Evolutionary conservation across 1,284 basidiomycete species (phyloP), one percentile per base, ranked within the genome.

Genomic region (Grifola frondosa): DNA sequence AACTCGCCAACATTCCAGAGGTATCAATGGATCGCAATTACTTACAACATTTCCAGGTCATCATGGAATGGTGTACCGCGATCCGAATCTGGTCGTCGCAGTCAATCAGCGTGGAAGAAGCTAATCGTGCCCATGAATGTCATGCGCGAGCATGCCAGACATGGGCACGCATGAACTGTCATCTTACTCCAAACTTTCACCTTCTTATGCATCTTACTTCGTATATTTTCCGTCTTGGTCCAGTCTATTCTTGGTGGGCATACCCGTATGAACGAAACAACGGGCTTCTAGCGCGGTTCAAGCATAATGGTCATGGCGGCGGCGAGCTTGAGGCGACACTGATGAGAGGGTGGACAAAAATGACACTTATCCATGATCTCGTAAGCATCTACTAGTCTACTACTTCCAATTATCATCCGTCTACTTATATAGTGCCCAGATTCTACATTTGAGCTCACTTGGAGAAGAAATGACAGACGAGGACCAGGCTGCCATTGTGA

Each of bases 311-410:
- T 1, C 63, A 65, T 30, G 57, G 53, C 6, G 55, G 54, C 13
- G 65, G 67, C 5, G 40, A 53, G 33, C 60, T 67, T 40, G 65
- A 68, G 49, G 38, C 58, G 0, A 64, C 60, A 2, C 30, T 66
- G 37, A 44, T 65, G n/a, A 53, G 56, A 11, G 58, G 59, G 40
- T 53, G 51, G 51, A 20, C 37, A n/a, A 49, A 47, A 22, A 22
- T 41, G 3, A 26, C 40, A 2, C 42, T 41, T 10, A 28, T 53
- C 7, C 16, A 39, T 22, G 40, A 49, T 16, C 17, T 53, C 23
- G 51, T 53, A 31, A 15, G 46, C n/a, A n/a, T n/a, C n/a, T n/a
- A n/a, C n/a, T n/a, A n/a, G n/a, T n/a, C n/a, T n/a, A n/a, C n/a
- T n/a, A n/a, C n/a, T n/a, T n/a, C n/a, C n/a, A n/a, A n/a, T n/a